Evolutionary conservation across 1,139 yeast genomes (phyloP).

Genomic region (Dujonia santamariae): DNA sequence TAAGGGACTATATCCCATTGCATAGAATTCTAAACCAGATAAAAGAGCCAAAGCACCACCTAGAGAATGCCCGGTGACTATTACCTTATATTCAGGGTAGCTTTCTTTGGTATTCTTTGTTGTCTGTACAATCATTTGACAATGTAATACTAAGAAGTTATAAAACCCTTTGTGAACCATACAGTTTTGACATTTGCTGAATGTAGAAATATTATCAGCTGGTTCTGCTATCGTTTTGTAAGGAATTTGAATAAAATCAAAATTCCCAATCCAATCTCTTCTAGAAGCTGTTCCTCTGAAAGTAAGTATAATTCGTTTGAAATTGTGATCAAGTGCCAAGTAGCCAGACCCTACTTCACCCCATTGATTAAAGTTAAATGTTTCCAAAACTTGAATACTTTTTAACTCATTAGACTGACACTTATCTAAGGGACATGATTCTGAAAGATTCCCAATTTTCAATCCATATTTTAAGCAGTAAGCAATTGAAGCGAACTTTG

Average conservation of each 20-base stretch:
- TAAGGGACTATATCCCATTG: conserved; percentile 49
- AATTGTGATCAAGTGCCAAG: conserved; percentile 39
- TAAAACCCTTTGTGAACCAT: conserved; percentile 59
- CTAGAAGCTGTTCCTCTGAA: conserved; percentile 59
- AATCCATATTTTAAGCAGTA: conserved; percentile 38
- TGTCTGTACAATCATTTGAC: conserved; percentile 30
- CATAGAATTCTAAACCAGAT: conserved; percentile 55
- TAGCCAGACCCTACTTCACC: conserved; percentile 53
- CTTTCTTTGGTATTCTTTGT: conserved; percentile 25
- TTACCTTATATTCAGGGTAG: conserved; percentile 47
- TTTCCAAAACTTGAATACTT: conserved; percentile 28
- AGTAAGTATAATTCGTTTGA: conserved; percentile 35
- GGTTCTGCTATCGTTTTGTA: conserved; percentile 33
- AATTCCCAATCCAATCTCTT: conserved; percentile 56
- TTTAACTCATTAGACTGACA: conserved; percentile 19
- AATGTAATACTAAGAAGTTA: conserved; percentile 38
- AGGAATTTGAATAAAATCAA: conserved; percentile 39
- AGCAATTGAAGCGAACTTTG: conserved; percentile 34
- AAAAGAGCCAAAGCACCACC: conserved; percentile 70
- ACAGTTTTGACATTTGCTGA: conserved; percentile 44
- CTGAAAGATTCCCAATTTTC: conserved; percentile 21
- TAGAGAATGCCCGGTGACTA: conserved; percentile 66
- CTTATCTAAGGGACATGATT: conserved; percentile 19
- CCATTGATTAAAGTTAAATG: conserved; percentile 37
- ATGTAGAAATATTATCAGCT: neutral